Evolutionary conservation across 2,329 filamentous ascomycete genomes (phyloP), one percentile per base, ranked within the genome.

Genomic region (Fusarium secorum): DNA sequence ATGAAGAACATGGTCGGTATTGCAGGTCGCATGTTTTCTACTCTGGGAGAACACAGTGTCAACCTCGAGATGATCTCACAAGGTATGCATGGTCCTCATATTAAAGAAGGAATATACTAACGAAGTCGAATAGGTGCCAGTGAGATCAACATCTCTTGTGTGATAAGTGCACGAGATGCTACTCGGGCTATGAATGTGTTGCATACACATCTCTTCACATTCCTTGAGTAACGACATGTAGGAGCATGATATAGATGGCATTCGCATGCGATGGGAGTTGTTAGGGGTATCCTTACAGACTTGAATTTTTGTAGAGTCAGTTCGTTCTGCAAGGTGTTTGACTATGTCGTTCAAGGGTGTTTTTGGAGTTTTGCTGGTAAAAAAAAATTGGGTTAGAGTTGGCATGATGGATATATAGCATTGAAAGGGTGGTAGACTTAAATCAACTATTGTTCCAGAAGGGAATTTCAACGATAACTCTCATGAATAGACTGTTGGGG

Each of bases 61-160:
- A 99, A 99, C 80, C 94, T 99, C 75, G 96, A 99, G 83, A 99
- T 99, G 96, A 99, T 99, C 74, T 97, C 94, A 28, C 96, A 99
- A 84, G 96, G 96, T 95, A 86, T 77, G 85, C 64, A 26, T 62
- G 24, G 7, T 39, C 9, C 30, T 15, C 6, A 20, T 13, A 0
- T 22, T 11, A 1, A 14, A 15, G 3, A 3, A n/a, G 11, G 18
- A 24, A 2, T 24, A 7, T 57, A 41, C 65, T 71, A 41, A 63
- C 49, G 1, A 64, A 20, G 36, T 13, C 73, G n/a, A 57, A 51
- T 69, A 97, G 94, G 95, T 76, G 96, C 96, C 30, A 98, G 95
- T 79, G 96, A 99, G 85, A 99, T 99, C 83, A 99, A 98, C 81
- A 99, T 99, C 66, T 97, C 94, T 15, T 99, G 96, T 78, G 96